Percentiles rank a stretch among this genome's conserved stretches.
Conservation (phyloP, 1,139 yeast genomes). For the Yamadazyma friedrichii region DNA sequence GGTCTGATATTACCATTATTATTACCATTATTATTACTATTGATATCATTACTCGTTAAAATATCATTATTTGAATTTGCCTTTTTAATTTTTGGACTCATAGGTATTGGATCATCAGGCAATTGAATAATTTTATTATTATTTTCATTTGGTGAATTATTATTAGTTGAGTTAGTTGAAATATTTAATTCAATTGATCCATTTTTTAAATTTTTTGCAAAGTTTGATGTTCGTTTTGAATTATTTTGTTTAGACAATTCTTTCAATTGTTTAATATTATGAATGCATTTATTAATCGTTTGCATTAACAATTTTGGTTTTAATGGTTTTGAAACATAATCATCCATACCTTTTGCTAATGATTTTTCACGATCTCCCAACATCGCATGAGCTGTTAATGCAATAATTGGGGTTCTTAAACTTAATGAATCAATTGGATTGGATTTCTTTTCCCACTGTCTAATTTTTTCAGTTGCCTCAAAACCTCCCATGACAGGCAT, state of each 20-base stretch:
- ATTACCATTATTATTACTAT: constrained; percentile 1
- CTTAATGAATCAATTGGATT: constrained; percentile 68
- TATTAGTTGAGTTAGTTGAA: constrained; percentile 9
- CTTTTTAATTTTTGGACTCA: constrained; percentile 23
- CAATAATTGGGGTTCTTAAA: constrained; percentile 79
- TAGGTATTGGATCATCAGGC: constrained; percentile 14
- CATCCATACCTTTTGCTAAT: constrained; percentile 88
- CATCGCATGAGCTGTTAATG: constrained; percentile 91
- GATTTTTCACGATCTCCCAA: constrained; percentile 86
- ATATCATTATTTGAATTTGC: constrained; percentile 29
- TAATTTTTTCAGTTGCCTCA: constrained; percentile 80
- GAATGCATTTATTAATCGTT: constrained; percentile 81
- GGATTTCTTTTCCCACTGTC: constrained; percentile 84
- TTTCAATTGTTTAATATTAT: constrained; percentile 58
- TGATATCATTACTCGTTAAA: constrained; percentile 11
- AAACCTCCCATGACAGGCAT: constrained; percentile 97
- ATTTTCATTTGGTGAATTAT: constrained; percentile 13
- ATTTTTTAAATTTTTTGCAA: constrained; percentile 47
- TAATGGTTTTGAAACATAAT: constrained; percentile 81
- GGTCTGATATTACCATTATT: constrained; percentile 22
- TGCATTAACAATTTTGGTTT: constrained; percentile 81
- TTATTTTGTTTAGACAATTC: constrained; percentile 52
- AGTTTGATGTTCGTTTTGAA: constrained; percentile 45
- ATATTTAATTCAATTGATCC: constrained; percentile 26
- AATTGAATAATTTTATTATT: constrained; percentile 9